Evolutionary conservation across 2,329 filamentous ascomycete genomes (phyloP), one percentile per base, ranked within the genome.

Genomic region (Aspergillus sp.): DNA sequence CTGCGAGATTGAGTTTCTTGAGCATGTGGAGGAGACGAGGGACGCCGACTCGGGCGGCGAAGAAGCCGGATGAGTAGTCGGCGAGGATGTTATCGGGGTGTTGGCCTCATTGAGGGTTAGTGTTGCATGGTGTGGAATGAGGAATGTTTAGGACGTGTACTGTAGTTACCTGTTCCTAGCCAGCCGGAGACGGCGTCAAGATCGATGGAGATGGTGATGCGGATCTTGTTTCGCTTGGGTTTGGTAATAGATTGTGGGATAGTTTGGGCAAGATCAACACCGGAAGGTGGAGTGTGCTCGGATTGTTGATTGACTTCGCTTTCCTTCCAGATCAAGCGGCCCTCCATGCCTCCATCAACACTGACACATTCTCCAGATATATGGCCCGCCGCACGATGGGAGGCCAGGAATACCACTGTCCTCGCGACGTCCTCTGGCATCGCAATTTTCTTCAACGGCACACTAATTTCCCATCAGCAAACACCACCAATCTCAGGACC

Each of bases 111-210:
- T 32, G 29, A 11, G 12, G 50, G 22, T 6, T 12, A n/a, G 51
- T 31, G 11, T 12, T 12, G 12, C 10, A 36, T 4, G 32, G 32
- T 12, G 10, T 11, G 32, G 32, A 14, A 1, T 12, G 10, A 14
- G 11, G 32, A 14, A 12, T 12, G 32, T 9, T 9, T 29, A 29
- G 32, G 11, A 12, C 4, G 32, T 36, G 11, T 36, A 36, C 26
- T 12, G 31, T n/a, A 63, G 59, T 60, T 67, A 55, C 83, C 84
- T 4, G 85, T 87, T 16, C 85, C 85, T 3, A 87, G 76, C 77
- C 83, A 87, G 54, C 84, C 84, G 0, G 83, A 84, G 2, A 87
- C 80, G 12, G 84, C 85, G 61, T 87, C 85, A 57, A 86, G 82
- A 67, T 86, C 84, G 45, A 80, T 71, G 1, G 78, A 78, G 29